Base-by-base conservation (phyloP, 129 eudicot genomes). In the Helichrysum umbraculigerum region DNA sequence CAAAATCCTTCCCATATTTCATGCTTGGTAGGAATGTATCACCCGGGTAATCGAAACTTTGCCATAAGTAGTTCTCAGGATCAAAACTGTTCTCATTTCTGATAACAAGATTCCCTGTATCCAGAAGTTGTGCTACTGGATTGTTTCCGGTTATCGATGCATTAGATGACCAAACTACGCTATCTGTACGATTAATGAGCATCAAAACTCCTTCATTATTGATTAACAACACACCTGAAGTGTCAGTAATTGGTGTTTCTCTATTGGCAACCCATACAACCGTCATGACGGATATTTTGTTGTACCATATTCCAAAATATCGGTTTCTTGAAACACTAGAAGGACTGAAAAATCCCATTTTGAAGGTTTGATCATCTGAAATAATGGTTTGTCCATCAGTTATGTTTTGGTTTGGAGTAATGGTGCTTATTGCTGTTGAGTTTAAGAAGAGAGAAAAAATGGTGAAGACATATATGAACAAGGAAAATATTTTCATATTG, bases 181-280 rank as follows among this genome's bases (percentile, higher is more conserved):
- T 37, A 0, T 79, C 68, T 0, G 80, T 16, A 44, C 80, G 59
- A 70, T 76, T 82, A 33, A 85, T 54, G 41, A 89, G 75, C 16
- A 33, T 70, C 8, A 87, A 78, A 29, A 72, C 68, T 28, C 96
- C 89, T 20, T 78, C 41, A 7, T 37, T 21, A 59, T 3, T 33
- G 33, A 89, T 63, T 8, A 65, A 4, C 44, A 87, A 56, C 1
- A 79, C 77, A 3, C 86, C 87, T 3, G 75, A 62, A 14, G 84
- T 79, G 67, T 71, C 86, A 0, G 74, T 54, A 16, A 90, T 25
- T 15, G 88, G 88, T 9, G 22, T 72, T 28, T 87, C 79, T 57
- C 92, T 72, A 17, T 83, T 90, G n/a, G 96, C 92, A 7, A 85
- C 86, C 96, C 90, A 90, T 5, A 85, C 90, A 4, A 85, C 75